Conservation (phyloP, 148 eudicot genomes). For the Nepenthes mirabilis region DNA sequence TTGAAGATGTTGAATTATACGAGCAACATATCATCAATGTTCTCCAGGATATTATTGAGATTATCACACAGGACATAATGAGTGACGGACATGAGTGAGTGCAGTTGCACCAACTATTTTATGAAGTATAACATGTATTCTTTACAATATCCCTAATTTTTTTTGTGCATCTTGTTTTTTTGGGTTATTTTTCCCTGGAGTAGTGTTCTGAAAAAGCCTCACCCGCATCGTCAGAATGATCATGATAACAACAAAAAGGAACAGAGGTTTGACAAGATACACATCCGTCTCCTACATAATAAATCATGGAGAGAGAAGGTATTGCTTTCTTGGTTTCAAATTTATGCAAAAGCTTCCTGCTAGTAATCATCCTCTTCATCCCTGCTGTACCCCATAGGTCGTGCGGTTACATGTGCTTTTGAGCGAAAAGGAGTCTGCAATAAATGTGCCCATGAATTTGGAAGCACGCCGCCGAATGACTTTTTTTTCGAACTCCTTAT, state of each 20-base stretch:
- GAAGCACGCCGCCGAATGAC: constrained; percentile 98
- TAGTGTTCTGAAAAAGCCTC: constrained; percentile 43
- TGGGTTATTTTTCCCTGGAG: constrained; percentile 8
- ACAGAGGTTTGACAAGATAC: constrained; percentile 73
- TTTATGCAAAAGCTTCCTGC: background rate
- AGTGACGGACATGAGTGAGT: constrained; percentile 53
- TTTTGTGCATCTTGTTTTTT: background rate
- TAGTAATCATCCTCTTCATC: background rate
- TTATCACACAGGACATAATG: constrained; percentile 76
- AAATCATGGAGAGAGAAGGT: constrained; percentile 87
- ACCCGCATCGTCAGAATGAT: constrained; percentile 6
- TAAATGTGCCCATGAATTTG: constrained; percentile 87
- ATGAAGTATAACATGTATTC: background rate
- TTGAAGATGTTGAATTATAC: constrained; percentile 41
- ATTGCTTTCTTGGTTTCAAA: constrained; percentile 1
- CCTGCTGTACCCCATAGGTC: constrained; percentile 26
- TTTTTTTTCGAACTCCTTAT: constrained; percentile 88
- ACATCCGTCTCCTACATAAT: constrained; percentile 29
- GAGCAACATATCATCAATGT: constrained; percentile 66
- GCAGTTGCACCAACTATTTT: background rate
- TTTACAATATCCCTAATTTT: background rate
- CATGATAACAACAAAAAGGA: constrained; percentile 28
- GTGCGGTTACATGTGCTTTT: constrained; percentile 81
- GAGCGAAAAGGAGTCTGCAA: constrained; percentile 95
- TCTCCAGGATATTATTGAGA: constrained; percentile 91